Base-by-base conservation (phyloP, 257 asterid genomes). In the Ilex asprella region DNA sequence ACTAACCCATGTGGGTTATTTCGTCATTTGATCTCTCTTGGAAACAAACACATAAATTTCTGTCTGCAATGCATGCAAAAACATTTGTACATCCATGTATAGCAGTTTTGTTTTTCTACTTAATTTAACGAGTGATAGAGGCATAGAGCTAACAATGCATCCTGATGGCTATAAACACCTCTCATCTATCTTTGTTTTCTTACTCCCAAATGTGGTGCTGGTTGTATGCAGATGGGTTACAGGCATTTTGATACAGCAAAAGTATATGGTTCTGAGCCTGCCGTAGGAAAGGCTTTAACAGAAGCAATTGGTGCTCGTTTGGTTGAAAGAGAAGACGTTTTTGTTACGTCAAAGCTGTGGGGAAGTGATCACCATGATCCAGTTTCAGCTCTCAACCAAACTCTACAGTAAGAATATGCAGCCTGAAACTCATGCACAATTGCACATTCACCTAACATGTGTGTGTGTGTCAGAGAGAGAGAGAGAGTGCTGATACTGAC, bases 221-320 rank as follows among this genome's bases (percentile, higher is more conserved):
- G 27, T 10, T 21, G 57, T 21, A 16, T 53, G 57, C 80, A 91
- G 97, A 76, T 82, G 85, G 95, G 96, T 1, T 90, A 85, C 66
- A 67, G 71, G n/a, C 97, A 87, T 60, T 90, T 90, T 13, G 97
- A 90, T 74, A 87, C 96, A 1, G 97, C 97, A 1, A 85, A 73
- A 46, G 67, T 87, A 58, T 87, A 91, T 39, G 97, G 96, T 4
- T 91, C 97, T 0, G 96, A 91, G 70, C 73, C 77, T 0, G 86
- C 96, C 8, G 31, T 90, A 12, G 95, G 97, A n/a, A 78, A 71
- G 43, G 96, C 95, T 3, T 58, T 90, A 46, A 54, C 65, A 14
- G 69, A 77, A 30, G 85, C 95, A 0, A 79, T 90, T 30, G 15
- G 47, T 5, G 63, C 73, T 21, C 85, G 91, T 4, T 30, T 65